Percentiles rank a stretch among this genome's conserved stretches.
These are phyloP conservation scores for Zasmidium cellare DNA, from an alignment of 2,329 filamentous ascomycete species.

Conservation along the genomic window DNA sequence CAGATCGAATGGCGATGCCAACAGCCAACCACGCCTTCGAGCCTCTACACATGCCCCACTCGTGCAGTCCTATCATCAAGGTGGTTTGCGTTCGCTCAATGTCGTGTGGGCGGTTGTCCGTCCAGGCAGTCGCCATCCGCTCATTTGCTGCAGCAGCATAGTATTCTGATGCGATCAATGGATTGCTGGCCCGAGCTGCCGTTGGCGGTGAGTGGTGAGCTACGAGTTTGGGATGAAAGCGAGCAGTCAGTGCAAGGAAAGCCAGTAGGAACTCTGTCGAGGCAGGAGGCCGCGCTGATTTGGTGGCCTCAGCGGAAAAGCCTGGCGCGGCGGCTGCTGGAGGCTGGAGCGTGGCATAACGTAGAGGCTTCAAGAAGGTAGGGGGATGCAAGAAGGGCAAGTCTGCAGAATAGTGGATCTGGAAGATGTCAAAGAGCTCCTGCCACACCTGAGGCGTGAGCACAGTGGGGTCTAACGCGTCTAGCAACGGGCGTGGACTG, in stretches of 20 bases:
- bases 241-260: slow-evolving; percentile 62
- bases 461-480: slow-evolving; percentile 62
- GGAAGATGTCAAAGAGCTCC: slow-evolving; percentile 69
- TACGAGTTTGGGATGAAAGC: slow-evolving; percentile 64
- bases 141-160: slow-evolving; percentile 61
- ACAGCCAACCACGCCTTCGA: slow-evolving; percentile 66
- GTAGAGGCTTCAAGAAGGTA: slow-evolving; percentile 56
- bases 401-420: slow-evolving; percentile 70
- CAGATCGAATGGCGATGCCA: slow-evolving; percentile 60
- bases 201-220: slow-evolving; percentile 55
- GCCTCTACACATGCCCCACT: slow-evolving; percentile 67
- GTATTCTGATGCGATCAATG: slow-evolving; percentile 61
- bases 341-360: slow-evolving; percentile 29
- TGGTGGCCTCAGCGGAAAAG: slow-evolving; percentile 10
- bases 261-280: slow-evolving; percentile 62
- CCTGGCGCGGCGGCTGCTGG: slow-evolving; percentile 23
- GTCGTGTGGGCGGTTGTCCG: slow-evolving; percentile 52
- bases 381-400: slow-evolving; percentile 70
- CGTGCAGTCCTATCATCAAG: slow-evolving; percentile 70
- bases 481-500: slow-evolving; percentile 49
- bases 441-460: slow-evolving; percentile 67
- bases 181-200: slow-evolving; percentile 48
- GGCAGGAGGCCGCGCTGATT: slow-evolving; percentile 45
- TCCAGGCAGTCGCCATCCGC: slow-evolving; percentile 50
- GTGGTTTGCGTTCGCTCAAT: slow-evolving; percentile 67